These are phyloP conservation scores for Phanerochaete sordida DNA, from an alignment of 768 basidiomycete species.

Conservation along the genomic window DNA sequence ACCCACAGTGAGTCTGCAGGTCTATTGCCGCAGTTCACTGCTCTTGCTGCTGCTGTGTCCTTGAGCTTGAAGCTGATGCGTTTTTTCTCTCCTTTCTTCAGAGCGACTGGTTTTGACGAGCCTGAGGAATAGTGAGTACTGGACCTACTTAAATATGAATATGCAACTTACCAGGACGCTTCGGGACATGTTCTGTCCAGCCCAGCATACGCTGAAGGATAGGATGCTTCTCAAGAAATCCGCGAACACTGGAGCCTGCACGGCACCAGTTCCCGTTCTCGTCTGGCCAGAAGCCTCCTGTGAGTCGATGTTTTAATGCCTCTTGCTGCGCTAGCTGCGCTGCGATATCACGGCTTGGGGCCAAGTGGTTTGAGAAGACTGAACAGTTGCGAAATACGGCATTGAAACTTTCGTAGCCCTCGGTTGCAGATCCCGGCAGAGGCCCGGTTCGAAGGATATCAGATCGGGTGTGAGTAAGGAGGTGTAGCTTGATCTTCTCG, in stretches of 20 bases:
- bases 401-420: constrained; percentile 41
- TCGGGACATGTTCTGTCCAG: constrained; percentile 8
- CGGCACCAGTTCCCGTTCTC: constrained; percentile 5
- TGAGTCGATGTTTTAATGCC: constrained; percentile 22
- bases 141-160: too few relatives aligned
- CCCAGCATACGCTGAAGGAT: constrained; percentile 21
- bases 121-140: too few relatives aligned
- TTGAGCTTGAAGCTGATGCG: too few relatives aligned
- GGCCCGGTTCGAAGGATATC: constrained; percentile 11
- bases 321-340: constrained; percentile 16
- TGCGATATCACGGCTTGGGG: constrained; percentile 27
- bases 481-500: constrained; percentile 14
- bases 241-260: constrained; percentile 14
- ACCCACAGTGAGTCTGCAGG: too few relatives aligned
- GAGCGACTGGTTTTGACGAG: too few relatives aligned
- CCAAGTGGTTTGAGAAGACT: constrained; percentile 38
- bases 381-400: constrained; percentile 38
- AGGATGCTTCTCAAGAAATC: constrained; percentile 11
- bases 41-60: too few relatives aligned
- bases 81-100: too few relatives aligned
- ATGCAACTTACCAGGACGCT: too few relatives aligned
- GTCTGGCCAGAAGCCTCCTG: constrained; percentile 19
- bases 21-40: too few relatives aligned
- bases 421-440: constrained; percentile 21
- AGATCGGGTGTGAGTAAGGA: constrained; percentile 6